Conservation (phyloP, 306 rosid species). For the Leucaena leucocephala region DNA sequence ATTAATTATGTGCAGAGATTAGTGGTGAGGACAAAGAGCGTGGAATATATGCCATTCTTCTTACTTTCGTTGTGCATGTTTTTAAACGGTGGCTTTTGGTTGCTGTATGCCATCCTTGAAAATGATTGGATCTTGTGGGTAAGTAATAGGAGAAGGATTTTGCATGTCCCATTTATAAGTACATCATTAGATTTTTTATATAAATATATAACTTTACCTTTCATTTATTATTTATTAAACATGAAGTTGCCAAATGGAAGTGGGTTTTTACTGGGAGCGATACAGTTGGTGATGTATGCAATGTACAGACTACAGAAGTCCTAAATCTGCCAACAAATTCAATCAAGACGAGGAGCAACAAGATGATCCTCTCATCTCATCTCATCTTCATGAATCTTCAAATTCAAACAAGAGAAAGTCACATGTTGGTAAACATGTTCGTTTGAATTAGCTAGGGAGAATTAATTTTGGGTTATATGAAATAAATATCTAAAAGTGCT, state of each 20-base stretch:
- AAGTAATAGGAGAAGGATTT: slow-evolving; percentile 6
- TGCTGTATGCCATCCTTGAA: slow-evolving; percentile 51
- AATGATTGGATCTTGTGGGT: slow-evolving; percentile 61
- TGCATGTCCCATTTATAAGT: too few species aligned
- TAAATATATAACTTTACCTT: too few species aligned
- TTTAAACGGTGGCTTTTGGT: slow-evolving; percentile 43
- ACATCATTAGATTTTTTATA: too few species aligned
- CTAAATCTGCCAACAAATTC: slow-evolving; percentile 21
- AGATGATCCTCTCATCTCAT: too few species aligned
- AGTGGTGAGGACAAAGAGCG: slow-evolving; percentile 68
- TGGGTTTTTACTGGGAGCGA: slow-evolving; percentile 41
- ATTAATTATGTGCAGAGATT: slow-evolving; percentile 46
- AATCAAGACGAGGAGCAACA: slow-evolving; percentile 12
- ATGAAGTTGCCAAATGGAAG: slow-evolving; percentile 44
- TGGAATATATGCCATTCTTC: slow-evolving; percentile 72
- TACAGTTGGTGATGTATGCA: slow-evolving; percentile 36
- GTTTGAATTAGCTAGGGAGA: too few species aligned
- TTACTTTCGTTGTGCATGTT: slow-evolving; percentile 61
- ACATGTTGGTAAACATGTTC: too few species aligned
- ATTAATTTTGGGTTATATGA: too few species aligned
- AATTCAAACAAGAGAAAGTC: too few species aligned
- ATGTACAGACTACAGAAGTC: slow-evolving; percentile 41
- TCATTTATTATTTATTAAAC: too few species aligned
- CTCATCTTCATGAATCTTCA: too few species aligned
- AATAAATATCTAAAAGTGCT: too few species aligned